Evolutionary conservation across 257 asterid genomes (phyloP).

Genomic region (Rehmannia glutinosa): DNA sequence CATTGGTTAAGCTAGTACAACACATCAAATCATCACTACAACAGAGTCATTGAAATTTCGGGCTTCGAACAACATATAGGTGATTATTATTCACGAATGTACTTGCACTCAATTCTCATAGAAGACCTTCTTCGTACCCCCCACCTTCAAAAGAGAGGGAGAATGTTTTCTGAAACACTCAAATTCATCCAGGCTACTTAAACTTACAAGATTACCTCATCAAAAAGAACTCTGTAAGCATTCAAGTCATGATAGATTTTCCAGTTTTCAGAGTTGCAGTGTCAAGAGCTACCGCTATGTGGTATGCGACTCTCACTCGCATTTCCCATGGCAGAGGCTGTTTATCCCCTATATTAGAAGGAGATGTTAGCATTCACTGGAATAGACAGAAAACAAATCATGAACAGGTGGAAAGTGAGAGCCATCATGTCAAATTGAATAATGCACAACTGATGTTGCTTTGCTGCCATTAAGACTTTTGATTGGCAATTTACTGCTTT

Average conservation of each 20-base stretch:
- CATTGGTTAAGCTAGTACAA: background rate
- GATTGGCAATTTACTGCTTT: no score
- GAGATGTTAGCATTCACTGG: background rate
- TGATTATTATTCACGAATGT: background rate
- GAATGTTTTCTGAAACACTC: background rate
- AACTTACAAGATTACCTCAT: constrained; percentile 47
- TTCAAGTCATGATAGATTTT: constrained; percentile 78
- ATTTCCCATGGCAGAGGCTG: constrained; percentile 86
- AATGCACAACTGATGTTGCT: no score
- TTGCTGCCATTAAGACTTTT: no score
- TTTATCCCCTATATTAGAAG: constrained; percentile 53
- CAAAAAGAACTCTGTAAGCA: constrained; percentile 75
- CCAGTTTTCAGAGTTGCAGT: constrained; percentile 66
- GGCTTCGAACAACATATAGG: no score
- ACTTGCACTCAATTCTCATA: background rate
- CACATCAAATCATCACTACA: background rate
- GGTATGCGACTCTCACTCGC: constrained; percentile 75
- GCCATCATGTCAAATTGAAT: no score
- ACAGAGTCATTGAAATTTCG: background rate
- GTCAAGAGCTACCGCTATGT: constrained; percentile 74
- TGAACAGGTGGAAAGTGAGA: no score
- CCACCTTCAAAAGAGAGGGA: background rate
- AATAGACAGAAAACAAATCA: background rate
- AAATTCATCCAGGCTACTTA: no score
- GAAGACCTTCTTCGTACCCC: background rate